Percentiles rank a stretch among this genome's conserved stretches.
Conservation (phyloP, 2,329 filamentous ascomycete genomes). For the Claviceps citrina region DNA sequence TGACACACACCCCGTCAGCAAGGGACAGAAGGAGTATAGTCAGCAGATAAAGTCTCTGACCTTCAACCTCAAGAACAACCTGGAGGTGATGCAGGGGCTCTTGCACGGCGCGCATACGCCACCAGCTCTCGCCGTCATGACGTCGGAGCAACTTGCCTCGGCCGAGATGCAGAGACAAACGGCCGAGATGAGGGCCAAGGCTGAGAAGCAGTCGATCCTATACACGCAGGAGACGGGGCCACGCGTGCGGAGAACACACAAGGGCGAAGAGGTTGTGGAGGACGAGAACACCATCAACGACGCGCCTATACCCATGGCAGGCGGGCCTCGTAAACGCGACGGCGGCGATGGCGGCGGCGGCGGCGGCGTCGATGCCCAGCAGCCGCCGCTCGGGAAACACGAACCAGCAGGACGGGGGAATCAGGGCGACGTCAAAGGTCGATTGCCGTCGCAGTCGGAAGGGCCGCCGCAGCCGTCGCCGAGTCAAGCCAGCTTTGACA, state of each 20-base stretch:
- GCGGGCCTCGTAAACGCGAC: constrained; percentile 8
- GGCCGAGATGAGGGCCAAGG: constrained; percentile 60
- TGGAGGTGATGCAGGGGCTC: constrained; percentile 59
- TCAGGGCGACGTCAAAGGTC: constrained; percentile 14
- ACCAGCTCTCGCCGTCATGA: constrained; percentile 73
- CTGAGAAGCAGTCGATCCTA: constrained; percentile 72
- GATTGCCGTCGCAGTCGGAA: constrained; percentile 24
- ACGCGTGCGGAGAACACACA: constrained; percentile 77
- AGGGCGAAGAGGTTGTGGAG: constrained; percentile 82
- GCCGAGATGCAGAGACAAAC: constrained; percentile 71
- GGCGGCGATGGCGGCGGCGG: not conserved
- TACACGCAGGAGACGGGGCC: constrained; percentile 57
- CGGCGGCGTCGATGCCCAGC: constrained; percentile 4
- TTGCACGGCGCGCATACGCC: constrained; percentile 59
- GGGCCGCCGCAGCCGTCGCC: constrained; percentile 37
- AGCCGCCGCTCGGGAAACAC: constrained; percentile 18
- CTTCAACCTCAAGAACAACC: constrained; percentile 82
- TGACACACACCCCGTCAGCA: constrained; percentile 34
- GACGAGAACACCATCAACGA: constrained; percentile 42
- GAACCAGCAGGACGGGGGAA: constrained; percentile 18
- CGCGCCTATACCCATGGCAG: constrained; percentile 16
- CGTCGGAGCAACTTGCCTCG: constrained; percentile 76
- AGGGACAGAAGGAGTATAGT: constrained; percentile 34
- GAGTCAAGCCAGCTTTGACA: constrained; percentile 52
- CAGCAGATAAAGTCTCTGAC: constrained; percentile 59